These are phyloP conservation scores for Alternaria sp. DNA, from an alignment of 2,329 filamentous ascomycete genomes.

Conservation along the genomic window DNA sequence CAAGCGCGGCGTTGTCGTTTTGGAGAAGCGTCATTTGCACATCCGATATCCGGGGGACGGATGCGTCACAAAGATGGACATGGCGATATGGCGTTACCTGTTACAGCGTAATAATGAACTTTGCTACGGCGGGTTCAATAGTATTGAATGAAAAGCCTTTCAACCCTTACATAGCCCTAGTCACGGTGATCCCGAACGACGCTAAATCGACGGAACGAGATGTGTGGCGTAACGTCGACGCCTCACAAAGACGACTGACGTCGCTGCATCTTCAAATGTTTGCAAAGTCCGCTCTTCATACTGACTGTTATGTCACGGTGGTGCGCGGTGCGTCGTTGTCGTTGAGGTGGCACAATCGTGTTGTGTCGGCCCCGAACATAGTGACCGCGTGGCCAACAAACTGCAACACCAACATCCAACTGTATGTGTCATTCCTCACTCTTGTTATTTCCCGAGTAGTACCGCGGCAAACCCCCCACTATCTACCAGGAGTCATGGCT, in stretches of 20 bases:
- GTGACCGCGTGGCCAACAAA: not conserved
- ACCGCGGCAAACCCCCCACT: not conserved
- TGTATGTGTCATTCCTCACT: not conserved
- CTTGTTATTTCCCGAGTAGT: not conserved
- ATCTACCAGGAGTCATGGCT: not conserved
- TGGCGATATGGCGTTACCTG: not conserved
- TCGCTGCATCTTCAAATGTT: not conserved
- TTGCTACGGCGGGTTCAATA: not conserved
- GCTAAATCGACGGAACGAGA: not conserved
- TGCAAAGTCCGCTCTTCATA: not conserved
- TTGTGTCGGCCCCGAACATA: not conserved
- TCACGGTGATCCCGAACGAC: not conserved
- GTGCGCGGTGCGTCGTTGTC: not conserved
- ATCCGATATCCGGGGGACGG: not conserved
- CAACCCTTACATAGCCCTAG: constrained; percentile 6
- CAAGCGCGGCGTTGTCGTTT: not conserved
- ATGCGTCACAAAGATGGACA: not conserved
- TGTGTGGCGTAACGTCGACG: not conserved
- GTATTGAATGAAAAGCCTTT: not conserved
- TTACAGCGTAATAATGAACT: not conserved
- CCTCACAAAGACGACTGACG: not conserved
- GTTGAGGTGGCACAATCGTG: not conserved
- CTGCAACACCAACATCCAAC: constrained; percentile 5
- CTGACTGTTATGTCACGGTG: not conserved
- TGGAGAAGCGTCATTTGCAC: not conserved